Conservation (phyloP, 441 rosid genomes). For the Biscutella laevigata region DNA sequence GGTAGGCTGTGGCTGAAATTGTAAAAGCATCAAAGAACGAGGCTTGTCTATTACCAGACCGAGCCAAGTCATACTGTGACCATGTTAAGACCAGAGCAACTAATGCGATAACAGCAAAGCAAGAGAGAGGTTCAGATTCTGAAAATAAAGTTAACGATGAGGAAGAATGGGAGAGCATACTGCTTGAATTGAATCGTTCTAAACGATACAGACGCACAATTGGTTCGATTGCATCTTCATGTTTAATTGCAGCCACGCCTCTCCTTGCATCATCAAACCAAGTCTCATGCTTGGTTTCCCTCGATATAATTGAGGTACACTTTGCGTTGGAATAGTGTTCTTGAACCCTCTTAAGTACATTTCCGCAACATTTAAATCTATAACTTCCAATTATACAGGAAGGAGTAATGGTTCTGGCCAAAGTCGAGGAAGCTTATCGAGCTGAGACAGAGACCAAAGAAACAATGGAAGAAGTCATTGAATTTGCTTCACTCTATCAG, state of each 20-base stretch:
- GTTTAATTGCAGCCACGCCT: conserved; percentile 65
- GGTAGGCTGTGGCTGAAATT: conserved; percentile 78
- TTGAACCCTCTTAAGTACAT: background rate
- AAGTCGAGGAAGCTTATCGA: conserved; percentile 76
- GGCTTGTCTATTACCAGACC: conserved; percentile 47
- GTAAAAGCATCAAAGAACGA: conserved; percentile 62
- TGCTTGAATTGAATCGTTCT: conserved; percentile 59
- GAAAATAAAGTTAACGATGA: conserved; percentile 20
- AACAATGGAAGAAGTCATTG: conserved; percentile 54
- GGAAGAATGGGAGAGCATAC: conserved; percentile 55
- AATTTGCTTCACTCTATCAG: conserved; percentile 45
- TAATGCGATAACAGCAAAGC: conserved; percentile 26
- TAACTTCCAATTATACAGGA: conserved; percentile 33
- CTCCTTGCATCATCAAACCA: conserved; percentile 68
- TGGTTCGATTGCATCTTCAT: conserved; percentile 76
- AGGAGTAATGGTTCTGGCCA: conserved; percentile 52
- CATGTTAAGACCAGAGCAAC: conserved; percentile 42
- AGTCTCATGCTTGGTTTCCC: conserved; percentile 56
- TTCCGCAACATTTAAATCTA: background rate
- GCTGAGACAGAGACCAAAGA: conserved; percentile 62
- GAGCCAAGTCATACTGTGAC: conserved; percentile 40
- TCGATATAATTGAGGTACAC: conserved; percentile 71
- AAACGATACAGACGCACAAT: conserved; percentile 70
- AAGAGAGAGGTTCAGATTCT: conserved; percentile 25
- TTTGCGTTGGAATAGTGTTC: background rate